Evolutionary conservation across 2,329 filamentous ascomycete genomes (phyloP), one percentile per base, ranked within the genome.

Genomic region (Phaeosphaeria sp.): DNA sequence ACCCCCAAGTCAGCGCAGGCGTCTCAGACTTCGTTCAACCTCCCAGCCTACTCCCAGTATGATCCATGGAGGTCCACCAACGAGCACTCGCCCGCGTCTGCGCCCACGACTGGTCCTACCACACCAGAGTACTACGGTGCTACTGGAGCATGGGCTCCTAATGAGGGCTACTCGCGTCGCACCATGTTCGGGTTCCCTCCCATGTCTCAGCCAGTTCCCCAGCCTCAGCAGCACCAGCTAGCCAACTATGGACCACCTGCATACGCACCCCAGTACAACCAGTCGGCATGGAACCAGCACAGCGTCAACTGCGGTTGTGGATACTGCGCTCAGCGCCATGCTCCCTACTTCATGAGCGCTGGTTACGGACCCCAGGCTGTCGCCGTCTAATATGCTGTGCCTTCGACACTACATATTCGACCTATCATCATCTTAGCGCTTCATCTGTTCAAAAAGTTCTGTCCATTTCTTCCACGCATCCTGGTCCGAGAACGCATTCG

Each of bases 91-190:
- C 84, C 84, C 58, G 79, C 81, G n/a, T 85, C 83, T 25, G 82
- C 82, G 46, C 81, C 82, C 17, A 82, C 83, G 57, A 84, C 83
- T 36, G 83, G 82, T 42, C 80, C 83, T 21, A 81, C 81, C 49
- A 85, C 83, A 42, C 84, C 84, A 18, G 83, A 85, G 59, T 84
- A 83, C 64, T 79, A 82, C 70, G 81, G 79, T 56, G 72, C 77
- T 43, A 74, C 78, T 51, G 78, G 78, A 57, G 72, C 76, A 59
- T 84, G 84, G 76, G 84, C 78, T 66, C 80, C 84, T 27, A 65
- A 68, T 46, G 77, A 78, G 53, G 75, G 75, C 33, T 78, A 78
- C 63, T 77, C 76, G 47, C 74, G 75, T 69, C 76, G 76, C 66
- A 78, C 74, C 67, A 77, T 77, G 64, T 79, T 78, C 67, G 76